A percentile compares a stretch with the other conserved stretches of the same genome.
These are phyloP conservation scores for Chaetomiaceae sp. DNA, from an alignment of 2,329 filamentous ascomycete genomes.

Conservation along the genomic window DNA sequence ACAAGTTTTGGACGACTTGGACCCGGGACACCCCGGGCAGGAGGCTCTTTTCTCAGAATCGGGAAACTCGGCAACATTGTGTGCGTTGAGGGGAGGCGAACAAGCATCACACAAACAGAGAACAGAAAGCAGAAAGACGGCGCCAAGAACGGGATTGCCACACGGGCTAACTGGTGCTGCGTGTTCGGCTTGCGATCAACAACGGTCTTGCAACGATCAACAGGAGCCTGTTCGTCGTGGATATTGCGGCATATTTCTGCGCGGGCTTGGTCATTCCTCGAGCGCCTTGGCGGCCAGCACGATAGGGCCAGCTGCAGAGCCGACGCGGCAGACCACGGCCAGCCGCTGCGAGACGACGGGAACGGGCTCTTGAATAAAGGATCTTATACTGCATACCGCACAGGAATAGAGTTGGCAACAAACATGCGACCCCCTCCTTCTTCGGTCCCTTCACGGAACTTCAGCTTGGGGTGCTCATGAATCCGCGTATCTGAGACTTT, in stretches of 20 bases:
- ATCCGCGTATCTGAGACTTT: conserved; percentile 1
- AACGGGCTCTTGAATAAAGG: background rate
- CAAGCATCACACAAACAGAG: no score
- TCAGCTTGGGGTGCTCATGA: no score
- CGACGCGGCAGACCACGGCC: conserved; percentile 6
- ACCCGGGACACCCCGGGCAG: no score
- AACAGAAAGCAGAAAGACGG: background rate
- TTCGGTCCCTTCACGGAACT: no score
- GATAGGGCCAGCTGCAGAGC: conserved; percentile 6
- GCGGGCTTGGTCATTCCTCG: conserved; percentile 25
- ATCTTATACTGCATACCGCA: no score
- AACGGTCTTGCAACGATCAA: background rate
- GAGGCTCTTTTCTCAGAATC: no score
- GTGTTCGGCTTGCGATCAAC: background rate
- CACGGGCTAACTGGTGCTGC: background rate
- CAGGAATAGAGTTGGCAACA: no score
- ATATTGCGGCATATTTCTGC: conserved; percentile 25
- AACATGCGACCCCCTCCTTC: no score
- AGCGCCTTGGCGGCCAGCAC: conserved; percentile 22
- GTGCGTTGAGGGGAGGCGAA: no score
- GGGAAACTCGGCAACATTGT: no score
- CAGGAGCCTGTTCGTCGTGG: conserved; percentile 18
- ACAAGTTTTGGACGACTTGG: no score
- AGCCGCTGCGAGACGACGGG: conserved; percentile 1
- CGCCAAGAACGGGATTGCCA: conserved; percentile 5